These are phyloP conservation scores for Tulasnella sp. DNA, from an alignment of 768 basidiomycete species.

Conservation along the genomic window DNA sequence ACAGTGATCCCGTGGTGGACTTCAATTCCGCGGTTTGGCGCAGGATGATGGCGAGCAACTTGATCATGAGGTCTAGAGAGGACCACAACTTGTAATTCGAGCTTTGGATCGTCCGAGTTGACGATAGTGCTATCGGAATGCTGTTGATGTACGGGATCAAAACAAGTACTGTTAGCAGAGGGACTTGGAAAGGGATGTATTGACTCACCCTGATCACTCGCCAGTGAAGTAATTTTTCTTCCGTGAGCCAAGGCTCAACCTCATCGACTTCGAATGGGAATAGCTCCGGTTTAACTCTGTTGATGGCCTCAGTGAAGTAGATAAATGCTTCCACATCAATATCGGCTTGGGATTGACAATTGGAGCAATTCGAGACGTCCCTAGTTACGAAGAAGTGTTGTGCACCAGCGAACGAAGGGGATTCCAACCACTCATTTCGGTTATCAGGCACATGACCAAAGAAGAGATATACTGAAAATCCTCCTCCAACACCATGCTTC, in stretches of 20 bases:
- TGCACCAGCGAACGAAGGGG: constrained; percentile 3
- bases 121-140: neutral
- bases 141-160: too few relatives aligned
- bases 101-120: neutral
- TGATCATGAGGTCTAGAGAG: too few relatives aligned
- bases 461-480: constrained; percentile 1
- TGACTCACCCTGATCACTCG: constrained; percentile 3
- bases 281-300: neutral
- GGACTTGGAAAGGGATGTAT: neutral
- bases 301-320: neutral
- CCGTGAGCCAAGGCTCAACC: constrained; percentile 11
- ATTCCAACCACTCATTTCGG: neutral
- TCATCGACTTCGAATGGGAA: neutral
- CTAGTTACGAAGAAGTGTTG: constrained; percentile 6
- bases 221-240: constrained; percentile 11
- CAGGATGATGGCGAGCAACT: too few relatives aligned
- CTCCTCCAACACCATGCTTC: constrained; percentile 6
- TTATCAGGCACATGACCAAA: constrained; percentile 2
- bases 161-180: neutral
- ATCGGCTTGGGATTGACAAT: neutral
- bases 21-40: too few relatives aligned
- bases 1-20: constrained; percentile 6
- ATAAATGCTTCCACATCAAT: constrained; percentile 3
- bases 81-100: neutral
- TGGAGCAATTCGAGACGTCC: neutral